Evolutionary conservation across 805 yeast genomes (phyloP), one percentile per base, ranked within the genome.

Genomic region (Kuraishia piskuri): DNA sequence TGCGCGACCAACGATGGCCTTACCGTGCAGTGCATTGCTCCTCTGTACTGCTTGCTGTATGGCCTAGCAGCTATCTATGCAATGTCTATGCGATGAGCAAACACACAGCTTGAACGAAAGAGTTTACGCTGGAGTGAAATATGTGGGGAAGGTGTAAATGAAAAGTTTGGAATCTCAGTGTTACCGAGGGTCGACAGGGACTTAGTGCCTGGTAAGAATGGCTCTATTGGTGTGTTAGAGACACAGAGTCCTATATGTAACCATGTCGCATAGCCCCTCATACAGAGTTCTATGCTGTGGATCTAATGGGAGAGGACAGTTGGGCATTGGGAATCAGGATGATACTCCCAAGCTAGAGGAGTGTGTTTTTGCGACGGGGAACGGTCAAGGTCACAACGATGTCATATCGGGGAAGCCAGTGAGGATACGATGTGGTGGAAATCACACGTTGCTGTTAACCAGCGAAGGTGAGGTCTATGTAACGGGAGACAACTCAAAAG

Each of bases 241-340:
- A 8, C 4, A 31, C 40, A n/a, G n/a, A n/a, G n/a, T n/a, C 17
- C 17, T 31, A 10, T 5, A 31, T 31, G 9, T 31, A 12, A 31
- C 40, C 17, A 31, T 31, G 40, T 8, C 40, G 40, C 40, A 12
- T 5, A 31, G 40, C 40, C 40, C 40, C 14, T 31, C 17, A 37
- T 65, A 56, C 54, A 44, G 5, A 1, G 63, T 83, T 2, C 72
- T 75, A 36, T 73, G 82, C 1, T 82, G 94, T 63, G 98, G 98
- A 0, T 90, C 97, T 1, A 91, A 91, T 67, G 96, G 97, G 1
- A 73, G 69, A 37, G 80, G 65, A 54, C 98, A 91, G 63, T 74
- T 91, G 49, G 95, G 97, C 45, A 64, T 75, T 44, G 76, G 73
- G 5, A 68, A 82, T 57, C 66, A 69, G 37, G 76, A 76, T 1